These are phyloP conservation scores for Neoboletus magnificus DNA, from an alignment of 768 basidiomycete genomes.

Conservation along the genomic window DNA sequence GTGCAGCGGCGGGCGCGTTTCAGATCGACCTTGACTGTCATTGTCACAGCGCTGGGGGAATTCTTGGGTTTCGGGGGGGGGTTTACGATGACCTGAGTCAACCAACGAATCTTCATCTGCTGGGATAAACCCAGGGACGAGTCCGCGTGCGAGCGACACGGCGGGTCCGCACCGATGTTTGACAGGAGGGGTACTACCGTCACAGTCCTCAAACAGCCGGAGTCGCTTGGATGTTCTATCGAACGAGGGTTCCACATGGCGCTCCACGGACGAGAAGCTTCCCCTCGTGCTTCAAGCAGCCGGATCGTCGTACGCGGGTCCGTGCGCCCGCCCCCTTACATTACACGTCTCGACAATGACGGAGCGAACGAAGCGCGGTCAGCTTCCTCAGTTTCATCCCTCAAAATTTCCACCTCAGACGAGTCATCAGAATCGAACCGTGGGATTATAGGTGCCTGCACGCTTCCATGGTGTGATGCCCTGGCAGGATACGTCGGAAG, in stretches of 20 bases:
- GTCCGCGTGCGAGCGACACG: neutral
- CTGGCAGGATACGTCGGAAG: neutral
- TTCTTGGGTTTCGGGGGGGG: too few species aligned
- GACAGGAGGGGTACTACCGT: neutral
- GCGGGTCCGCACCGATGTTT: neutral
- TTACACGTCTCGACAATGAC: neutral
- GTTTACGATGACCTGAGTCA: neutral
- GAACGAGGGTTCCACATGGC: neutral
- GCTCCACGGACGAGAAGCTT: neutral
- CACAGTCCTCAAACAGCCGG: slow-evolving; percentile 6
- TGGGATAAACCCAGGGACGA: neutral
- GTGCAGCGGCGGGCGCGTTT: neutral
- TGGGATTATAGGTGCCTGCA: neutral
- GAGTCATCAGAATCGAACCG: neutral
- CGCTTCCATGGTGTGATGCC: neutral
- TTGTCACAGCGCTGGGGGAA: neutral
- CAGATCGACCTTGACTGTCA: neutral
- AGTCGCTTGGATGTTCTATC: neutral
- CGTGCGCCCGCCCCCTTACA: too few species aligned
- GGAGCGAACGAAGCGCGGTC: neutral
- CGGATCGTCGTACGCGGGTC: neutral
- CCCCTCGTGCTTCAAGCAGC: neutral
- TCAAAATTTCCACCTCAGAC: neutral
- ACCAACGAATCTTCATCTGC: neutral
- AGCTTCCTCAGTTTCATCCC: neutral